Conservation (phyloP, 2,329 filamentous ascomycete genomes). For the Fusarium brevicatenulatum region DNA sequence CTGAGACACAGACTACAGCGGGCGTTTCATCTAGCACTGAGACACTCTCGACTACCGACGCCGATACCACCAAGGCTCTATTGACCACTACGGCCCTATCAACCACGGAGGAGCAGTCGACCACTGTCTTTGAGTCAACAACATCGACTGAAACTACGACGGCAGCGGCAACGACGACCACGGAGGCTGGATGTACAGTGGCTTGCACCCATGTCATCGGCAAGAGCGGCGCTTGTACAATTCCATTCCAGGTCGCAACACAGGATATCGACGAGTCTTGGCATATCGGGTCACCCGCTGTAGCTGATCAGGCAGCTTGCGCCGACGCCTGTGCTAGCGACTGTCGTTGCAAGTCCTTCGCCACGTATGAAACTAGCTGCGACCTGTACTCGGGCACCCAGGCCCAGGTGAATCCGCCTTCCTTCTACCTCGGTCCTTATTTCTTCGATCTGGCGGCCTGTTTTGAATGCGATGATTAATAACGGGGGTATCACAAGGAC, state of each 20-base stretch:
- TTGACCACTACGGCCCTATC: background rate
- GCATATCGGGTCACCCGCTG: background rate
- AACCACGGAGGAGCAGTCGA: background rate
- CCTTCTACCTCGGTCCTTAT: background rate
- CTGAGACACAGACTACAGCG: background rate
- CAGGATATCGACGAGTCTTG: background rate
- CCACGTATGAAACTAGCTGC: background rate
- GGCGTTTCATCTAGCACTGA: background rate
- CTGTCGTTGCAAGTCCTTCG: background rate
- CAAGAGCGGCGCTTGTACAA: background rate
- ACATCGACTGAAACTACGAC: background rate
- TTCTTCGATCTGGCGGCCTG: background rate
- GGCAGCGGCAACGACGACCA: background rate
- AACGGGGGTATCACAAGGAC: accelerated
- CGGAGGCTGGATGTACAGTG: background rate
- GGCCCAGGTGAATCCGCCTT: background rate
- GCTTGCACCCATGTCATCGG: background rate
- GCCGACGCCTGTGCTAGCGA: background rate
- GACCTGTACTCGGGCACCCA: background rate
- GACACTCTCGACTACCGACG: background rate
- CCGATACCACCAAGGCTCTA: background rate
- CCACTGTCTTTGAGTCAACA: background rate
- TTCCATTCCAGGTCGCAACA: background rate
- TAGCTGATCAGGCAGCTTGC: background rate
- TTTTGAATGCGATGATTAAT: background rate